phyloP scores from a whole-genome alignment of 2,329 filamentous ascomycete species.

The Trichophyton benhamiae region DNA sequence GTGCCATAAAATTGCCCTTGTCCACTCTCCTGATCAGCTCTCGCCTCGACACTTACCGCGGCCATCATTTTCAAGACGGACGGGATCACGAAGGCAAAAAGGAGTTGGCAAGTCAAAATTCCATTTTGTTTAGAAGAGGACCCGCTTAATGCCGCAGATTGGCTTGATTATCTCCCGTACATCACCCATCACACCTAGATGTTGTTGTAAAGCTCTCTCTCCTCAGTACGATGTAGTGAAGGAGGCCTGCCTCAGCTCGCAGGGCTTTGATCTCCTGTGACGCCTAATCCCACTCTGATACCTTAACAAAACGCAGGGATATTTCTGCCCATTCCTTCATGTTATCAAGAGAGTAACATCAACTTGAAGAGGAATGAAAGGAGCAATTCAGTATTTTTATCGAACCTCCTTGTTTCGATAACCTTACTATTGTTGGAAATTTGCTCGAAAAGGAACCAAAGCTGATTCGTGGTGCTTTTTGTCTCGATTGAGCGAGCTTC shows the following conservation, averaged over 20 bases:
- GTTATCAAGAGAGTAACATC: neutral
- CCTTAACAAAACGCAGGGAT: neutral
- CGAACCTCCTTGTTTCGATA: no score
- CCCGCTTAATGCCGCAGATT: constrained; percentile 1
- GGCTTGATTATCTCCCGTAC: neutral
- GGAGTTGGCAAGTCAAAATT: neutral
- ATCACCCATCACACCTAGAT: neutral
- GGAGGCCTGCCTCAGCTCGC: neutral
- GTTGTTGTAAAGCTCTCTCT: neutral
- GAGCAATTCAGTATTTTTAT: neutral
- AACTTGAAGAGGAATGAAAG: neutral
- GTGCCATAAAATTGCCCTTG: neutral
- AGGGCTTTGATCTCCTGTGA: neutral
- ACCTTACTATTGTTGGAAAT: neutral
- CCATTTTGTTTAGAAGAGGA: neutral
- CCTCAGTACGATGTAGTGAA: neutral
- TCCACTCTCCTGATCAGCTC: neutral
- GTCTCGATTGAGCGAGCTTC: neutral
- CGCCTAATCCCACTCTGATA: neutral
- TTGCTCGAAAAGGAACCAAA: neutral
- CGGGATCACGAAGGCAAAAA: neutral
- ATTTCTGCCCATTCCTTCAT: neutral
- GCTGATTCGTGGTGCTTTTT: neutral
- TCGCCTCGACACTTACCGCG: neutral
- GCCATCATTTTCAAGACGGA: neutral